These are phyloP conservation scores for Rusavskia elegans DNA, from an alignment of 495 filamentous ascomycete genomes.

Conservation along the genomic window DNA sequence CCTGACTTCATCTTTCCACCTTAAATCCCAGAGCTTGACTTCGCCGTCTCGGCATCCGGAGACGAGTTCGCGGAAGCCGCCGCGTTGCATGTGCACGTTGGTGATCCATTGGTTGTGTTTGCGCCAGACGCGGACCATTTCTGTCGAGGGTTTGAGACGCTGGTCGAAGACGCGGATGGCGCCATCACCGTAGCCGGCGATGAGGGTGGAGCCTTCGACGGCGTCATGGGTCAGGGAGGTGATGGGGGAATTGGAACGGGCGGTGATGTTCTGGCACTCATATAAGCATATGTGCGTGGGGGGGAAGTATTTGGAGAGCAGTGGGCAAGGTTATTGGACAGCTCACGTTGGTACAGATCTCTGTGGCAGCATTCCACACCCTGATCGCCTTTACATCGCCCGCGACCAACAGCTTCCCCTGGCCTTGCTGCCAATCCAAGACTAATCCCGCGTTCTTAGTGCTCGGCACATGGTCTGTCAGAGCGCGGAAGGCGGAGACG, in stretches of 20 bases:
- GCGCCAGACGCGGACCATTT: slow-evolving; percentile 92
- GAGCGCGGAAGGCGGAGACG: slow-evolving; percentile 79
- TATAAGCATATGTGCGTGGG: not conserved
- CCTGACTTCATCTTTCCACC: slow-evolving; percentile 58
- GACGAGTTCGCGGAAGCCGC: slow-evolving; percentile 77
- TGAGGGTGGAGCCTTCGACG: slow-evolving; percentile 88
- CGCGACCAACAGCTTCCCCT: slow-evolving; percentile 81
- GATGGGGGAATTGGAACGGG: slow-evolving; percentile 88
- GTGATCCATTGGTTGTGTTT: slow-evolving; percentile 89
- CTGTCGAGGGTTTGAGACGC: slow-evolving; percentile 58
- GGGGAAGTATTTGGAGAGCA: not conserved
- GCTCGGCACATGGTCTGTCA: slow-evolving; percentile 82
- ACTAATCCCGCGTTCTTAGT: slow-evolving; percentile 89
- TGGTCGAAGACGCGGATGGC: slow-evolving; percentile 90
- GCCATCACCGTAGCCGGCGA: slow-evolving; percentile 94
- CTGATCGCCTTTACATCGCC: slow-evolving; percentile 91
- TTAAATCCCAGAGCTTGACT: slow-evolving; percentile 91
- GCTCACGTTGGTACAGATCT: slow-evolving; percentile 68
- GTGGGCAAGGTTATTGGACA: not conserved
- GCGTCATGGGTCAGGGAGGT: slow-evolving; percentile 93
- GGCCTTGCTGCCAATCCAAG: slow-evolving; percentile 97
- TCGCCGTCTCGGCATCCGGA: slow-evolving; percentile 80
- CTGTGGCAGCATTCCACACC: slow-evolving; percentile 87
- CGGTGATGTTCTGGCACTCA: slow-evolving; percentile 61
- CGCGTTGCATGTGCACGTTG: slow-evolving; percentile 92